phyloP scores from a whole-genome alignment of 1,284 basidiomycete species.

The Filobasidium uniguttulatum region DNA sequence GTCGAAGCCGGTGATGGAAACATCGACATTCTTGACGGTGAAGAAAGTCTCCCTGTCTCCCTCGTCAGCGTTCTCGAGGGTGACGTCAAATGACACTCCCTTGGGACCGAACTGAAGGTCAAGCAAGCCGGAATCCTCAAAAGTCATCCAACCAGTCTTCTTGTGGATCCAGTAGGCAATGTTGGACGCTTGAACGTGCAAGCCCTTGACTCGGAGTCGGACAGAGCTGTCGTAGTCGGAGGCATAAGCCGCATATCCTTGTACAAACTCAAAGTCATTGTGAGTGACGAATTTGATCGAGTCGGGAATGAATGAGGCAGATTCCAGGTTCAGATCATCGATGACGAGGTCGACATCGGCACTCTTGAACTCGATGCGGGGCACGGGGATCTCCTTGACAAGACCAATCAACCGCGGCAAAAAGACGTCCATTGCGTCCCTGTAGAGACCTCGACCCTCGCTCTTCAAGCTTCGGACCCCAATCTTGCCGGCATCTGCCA shows the following conservation, averaged over 20 bases:
- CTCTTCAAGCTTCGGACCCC: conserved; percentile 25
- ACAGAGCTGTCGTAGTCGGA: conserved; percentile 37
- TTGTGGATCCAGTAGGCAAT: conserved; percentile 40
- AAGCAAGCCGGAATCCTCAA: conserved; percentile 39
- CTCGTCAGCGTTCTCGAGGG: conserved; percentile 38
- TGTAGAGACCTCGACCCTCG: conserved; percentile 33
- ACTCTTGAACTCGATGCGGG: conserved; percentile 39
- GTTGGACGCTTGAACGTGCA: conserved; percentile 38
- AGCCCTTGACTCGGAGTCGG: conserved; percentile 36
- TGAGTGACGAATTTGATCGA: conserved; percentile 36
- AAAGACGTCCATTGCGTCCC: conserved; percentile 38
- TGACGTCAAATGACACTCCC: conserved; percentile 38
- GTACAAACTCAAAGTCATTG: conserved; percentile 38
- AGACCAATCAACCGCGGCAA: conserved; percentile 37
- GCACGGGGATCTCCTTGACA: conserved; percentile 39
- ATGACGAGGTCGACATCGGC: conserved; percentile 37
- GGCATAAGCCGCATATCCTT: conserved; percentile 37
- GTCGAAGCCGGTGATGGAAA: conserved; percentile 35
- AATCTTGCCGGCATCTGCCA: conserved; percentile 28
- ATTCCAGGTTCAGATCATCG: conserved; percentile 36
- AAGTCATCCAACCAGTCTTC: conserved; percentile 30
- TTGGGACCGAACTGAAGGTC: conserved; percentile 38
- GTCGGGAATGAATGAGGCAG: conserved; percentile 39
- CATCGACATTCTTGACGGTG: conserved; percentile 39
- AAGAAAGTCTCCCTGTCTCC: conserved; percentile 40